Base-by-base conservation (phyloP, 2,329 filamentous ascomycete genomes). In the Sporothrix luriei region DNA sequence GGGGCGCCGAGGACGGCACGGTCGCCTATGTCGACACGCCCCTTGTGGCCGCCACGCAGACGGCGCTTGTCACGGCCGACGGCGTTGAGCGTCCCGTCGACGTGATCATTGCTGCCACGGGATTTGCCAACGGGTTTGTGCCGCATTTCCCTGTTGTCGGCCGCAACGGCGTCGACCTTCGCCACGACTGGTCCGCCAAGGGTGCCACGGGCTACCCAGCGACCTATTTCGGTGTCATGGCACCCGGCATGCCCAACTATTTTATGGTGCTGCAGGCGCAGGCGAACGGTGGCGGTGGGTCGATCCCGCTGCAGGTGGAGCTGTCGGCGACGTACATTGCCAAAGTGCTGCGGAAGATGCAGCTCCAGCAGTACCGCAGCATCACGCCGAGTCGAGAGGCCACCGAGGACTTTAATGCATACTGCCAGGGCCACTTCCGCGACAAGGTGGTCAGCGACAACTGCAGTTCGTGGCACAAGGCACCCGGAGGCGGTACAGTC, bases 261-360 rank as follows among this genome's bases (percentile, higher is more conserved):
- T 61, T 61, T 6, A n/a, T 40, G 11, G 64, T 68, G 11, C 52
- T 70, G 7, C 68, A 69, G 33, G 69, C 74, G 38, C 70, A 73
- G 66, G 43, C 70, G 54, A 71, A 71, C 46, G 69, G 69, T 29
- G 19, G 66, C 14, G 70, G 70, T 46, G 73, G 73, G 3, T 72
- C 72, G 1, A 62, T 74, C 11, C 73, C 73, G 1, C 66, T 73
- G 33, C 68, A 71, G 55, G 68, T 61, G 49, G 74, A 75, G 70
- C 54, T 68, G 14, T 54, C 70, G 38, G 66, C 70, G 11, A 71
- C 71, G 14, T 73, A 72, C 59, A 71, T 71, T 48, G 73, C 73
- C 21, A 69, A 71, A 29, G 66, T 71, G 38, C 68, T 75, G 21
- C 70, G 73, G 21, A 75, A 74, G 70, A 67, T 73, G 1, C 66